phyloP scores from a whole-genome alignment of 1,284 basidiomycete genomes.

The Ustilago cynodontis region DNA sequence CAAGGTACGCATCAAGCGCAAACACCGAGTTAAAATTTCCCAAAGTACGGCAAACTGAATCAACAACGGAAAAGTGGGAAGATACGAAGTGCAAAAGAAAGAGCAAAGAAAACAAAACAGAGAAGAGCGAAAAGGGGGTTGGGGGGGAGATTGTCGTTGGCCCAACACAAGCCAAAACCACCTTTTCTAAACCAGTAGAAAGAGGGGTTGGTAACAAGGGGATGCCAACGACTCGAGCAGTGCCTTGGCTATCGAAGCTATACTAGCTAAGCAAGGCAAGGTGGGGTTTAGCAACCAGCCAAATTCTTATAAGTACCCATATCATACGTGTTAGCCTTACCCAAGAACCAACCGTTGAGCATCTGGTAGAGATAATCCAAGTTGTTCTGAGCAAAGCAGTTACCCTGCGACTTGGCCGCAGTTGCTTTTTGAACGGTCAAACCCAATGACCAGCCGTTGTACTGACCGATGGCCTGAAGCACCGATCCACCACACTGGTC shows the following conservation, averaged over 20 bases:
- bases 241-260: too few species aligned
- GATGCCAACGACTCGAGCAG: too few species aligned
- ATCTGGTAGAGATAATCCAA: constrained; percentile 60
- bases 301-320: constrained; percentile 51
- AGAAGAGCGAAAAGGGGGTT: not conserved
- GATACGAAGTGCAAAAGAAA: too few species aligned
- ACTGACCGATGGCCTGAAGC: constrained; percentile 51
- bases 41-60: too few species aligned
- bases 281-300: constrained; percentile 24
- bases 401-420: constrained; percentile 40
- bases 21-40: too few species aligned
- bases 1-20: too few species aligned
- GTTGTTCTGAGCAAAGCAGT: constrained; percentile 60
- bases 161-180: not conserved
- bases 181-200: not conserved
- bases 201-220: too few species aligned
- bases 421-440: constrained; percentile 47
- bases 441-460: constrained; percentile 60
- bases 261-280: not conserved
- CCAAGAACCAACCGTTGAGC: constrained; percentile 60
- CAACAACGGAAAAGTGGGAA: too few species aligned
- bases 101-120: not conserved
- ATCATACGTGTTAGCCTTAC: constrained; percentile 40
- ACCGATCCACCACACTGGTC: constrained; percentile 44
- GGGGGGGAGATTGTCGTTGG: not conserved